Evolutionary conservation across 192 early-diverging fungal genomes (phyloP), one percentile per base, ranked within the genome.

Genomic region (Entomortierella chlamydospora): DNA sequence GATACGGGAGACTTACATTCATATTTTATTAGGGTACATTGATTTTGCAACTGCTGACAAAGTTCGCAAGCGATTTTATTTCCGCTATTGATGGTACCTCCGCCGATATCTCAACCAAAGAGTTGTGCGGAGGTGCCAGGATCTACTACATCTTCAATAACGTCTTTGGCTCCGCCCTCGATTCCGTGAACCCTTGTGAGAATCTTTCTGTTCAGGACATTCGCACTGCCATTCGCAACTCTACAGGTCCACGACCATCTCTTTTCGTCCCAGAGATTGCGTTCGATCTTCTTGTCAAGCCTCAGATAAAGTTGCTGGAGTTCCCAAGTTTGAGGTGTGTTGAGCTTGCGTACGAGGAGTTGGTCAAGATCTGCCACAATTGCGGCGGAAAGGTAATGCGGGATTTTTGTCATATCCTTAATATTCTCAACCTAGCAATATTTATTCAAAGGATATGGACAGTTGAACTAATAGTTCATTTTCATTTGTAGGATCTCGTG

Each of bases 261-360:
- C 85, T 95, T 18, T 95, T 95, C 86, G 92, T 95, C 15, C 93
- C 93, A 13, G 93, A 95, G 71, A 88, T 93, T 72, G 93, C 93
- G 11, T 95, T 95, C 84, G 92, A 95, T 72, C 84, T 95, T 29
- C 62, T 95, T 34, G 93, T 95, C 60, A 92, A 91, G 67, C 93
- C 93, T 43, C 92, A 93, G 73, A 93, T 95, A 61, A 89, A 88
- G 61, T 68, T 89, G 31, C 83, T 95, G 20, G 92, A 93, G 74
- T 79, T 89, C 13, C 92, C 93, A 10, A 91, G 91, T 52, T 84
- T 92, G 81, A 84, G 92, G 60, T 95, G 93, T 67, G 93, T 95
- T 28, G 92, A 95, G 68, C 84, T 92, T 26, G 93, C 89, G 1
- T 93, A 95, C 83, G 93, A 95, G 73, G 93, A 95, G 66, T 77